Conservation (phyloP, 164 flowering plant genomes). For the Piper betle region DNA sequence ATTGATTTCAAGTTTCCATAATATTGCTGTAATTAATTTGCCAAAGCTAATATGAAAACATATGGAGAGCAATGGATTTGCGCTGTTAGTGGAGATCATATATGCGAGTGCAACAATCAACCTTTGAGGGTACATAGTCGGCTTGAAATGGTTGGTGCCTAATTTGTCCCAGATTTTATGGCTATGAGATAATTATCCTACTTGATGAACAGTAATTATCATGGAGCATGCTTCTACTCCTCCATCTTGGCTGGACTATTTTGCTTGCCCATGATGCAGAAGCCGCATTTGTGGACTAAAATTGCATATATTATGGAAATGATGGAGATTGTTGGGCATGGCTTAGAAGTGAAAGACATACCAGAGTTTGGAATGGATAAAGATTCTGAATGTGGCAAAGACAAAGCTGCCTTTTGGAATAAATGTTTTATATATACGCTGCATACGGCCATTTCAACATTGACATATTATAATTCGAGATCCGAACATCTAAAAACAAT, state of each 20-base stretch:
- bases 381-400: not conserved
- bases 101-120: not conserved
- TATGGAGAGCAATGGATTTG: too few species aligned
- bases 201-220: not conserved
- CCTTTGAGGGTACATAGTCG: not conserved
- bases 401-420: too few species aligned
- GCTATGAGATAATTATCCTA: not conserved
- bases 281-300: not conserved
- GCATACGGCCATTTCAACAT: too few species aligned
- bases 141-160: not conserved
- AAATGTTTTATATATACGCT: too few species aligned
- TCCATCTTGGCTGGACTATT: not conserved
- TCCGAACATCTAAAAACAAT: not conserved
- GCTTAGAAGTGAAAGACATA: not conserved
- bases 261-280: not conserved
- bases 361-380: not conserved
- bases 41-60: too few species aligned
- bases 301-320: not conserved
- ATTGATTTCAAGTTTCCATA: too few species aligned
- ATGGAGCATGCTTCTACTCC: not conserved
- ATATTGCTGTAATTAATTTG: too few species aligned
- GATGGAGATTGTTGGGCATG: not conserved
- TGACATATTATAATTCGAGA: too few species aligned
- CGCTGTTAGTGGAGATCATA: too few species aligned
- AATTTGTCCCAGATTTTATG: not conserved